Percentiles rank a stretch among this genome's conserved stretches.
phyloP scores from a whole-genome alignment of 139 green algal genomes.

The Picochlorum sp. region DNA sequence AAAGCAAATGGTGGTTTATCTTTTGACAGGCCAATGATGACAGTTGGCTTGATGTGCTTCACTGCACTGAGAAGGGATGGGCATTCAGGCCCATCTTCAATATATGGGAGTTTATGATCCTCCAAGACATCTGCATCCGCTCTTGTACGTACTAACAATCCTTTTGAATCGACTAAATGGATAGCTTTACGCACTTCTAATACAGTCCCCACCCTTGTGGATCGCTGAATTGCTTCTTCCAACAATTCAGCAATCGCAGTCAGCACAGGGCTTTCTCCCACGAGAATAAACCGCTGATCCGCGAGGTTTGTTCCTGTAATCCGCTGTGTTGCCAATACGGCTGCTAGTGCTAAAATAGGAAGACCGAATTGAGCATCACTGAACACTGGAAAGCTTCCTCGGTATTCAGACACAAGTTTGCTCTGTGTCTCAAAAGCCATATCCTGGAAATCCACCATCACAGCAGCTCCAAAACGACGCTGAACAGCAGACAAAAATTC shows the following conservation, averaged over 20 bases:
- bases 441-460: conserved; percentile 72
- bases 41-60: conserved; percentile 58
- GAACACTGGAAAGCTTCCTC: conserved; percentile 63
- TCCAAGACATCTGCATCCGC: conserved; percentile 56
- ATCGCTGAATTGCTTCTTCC: conserved; percentile 48
- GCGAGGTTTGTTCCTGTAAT: conserved; percentile 43
- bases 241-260: conserved; percentile 70
- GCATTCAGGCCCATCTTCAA: conserved; percentile 27
- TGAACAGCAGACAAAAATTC: conserved; percentile 68
- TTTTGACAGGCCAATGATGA: conserved; percentile 56
- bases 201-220: conserved; percentile 32
- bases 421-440: conserved; percentile 61
- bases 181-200: conserved; percentile 65
- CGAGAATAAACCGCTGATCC: conserved; percentile 59
- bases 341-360: conserved; percentile 63
- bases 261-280: conserved; percentile 51
- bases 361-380: conserved; percentile 57
- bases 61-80: conserved; percentile 55
- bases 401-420: conserved; percentile 66
- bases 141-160: conserved; percentile 58
- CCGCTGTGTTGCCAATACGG: conserved; percentile 55
- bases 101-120: conserved; percentile 74
- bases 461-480: conserved; percentile 66
- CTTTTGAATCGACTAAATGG: conserved; percentile 64
- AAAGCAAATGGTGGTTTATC: conserved; percentile 34